phyloP scores from a whole-genome alignment of 2,329 filamentous ascomycete species.

The Tolypocladium amazonense region DNA sequence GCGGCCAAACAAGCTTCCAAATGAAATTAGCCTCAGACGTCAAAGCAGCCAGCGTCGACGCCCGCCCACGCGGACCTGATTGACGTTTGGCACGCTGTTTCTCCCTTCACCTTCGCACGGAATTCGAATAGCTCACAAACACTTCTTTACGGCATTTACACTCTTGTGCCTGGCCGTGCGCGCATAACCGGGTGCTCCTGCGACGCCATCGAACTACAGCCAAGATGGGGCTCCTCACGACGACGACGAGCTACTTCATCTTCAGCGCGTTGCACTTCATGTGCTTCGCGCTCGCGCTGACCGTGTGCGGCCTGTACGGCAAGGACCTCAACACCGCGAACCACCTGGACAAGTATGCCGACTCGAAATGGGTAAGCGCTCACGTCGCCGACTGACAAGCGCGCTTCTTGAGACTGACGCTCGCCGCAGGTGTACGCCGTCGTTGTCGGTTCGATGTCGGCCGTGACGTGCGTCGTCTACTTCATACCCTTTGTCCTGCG shows the following conservation, averaged over 20 bases:
- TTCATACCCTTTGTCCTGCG: constrained; percentile 50
- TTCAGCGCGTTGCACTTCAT: constrained; percentile 59
- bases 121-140: too few relatives aligned
- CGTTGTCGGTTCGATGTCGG: constrained; percentile 55
- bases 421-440: constrained; percentile 54
- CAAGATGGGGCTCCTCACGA: constrained; percentile 34
- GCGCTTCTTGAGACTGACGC: background rate
- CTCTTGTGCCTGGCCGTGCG: background rate
- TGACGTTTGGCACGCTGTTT: background rate
- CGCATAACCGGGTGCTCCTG: background rate
- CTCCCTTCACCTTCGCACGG: background rate
- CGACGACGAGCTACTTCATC: constrained; percentile 37
- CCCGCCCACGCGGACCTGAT: background rate
- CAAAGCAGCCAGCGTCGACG: background rate
- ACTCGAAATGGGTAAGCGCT: constrained; percentile 58
- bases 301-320: constrained; percentile 71
- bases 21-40: background rate
- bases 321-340: constrained; percentile 49
- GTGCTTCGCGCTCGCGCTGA: constrained; percentile 66
- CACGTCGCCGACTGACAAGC: background rate
- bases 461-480: constrained; percentile 55
- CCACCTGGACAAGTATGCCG: constrained; percentile 36
- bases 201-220: background rate
- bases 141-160: background rate
- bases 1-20: background rate